Percentiles rank a stretch among this genome's conserved stretches.
phyloP scores from a whole-genome alignment of 371 early-diverging fungal species.

The Mortierella polycephala region DNA sequence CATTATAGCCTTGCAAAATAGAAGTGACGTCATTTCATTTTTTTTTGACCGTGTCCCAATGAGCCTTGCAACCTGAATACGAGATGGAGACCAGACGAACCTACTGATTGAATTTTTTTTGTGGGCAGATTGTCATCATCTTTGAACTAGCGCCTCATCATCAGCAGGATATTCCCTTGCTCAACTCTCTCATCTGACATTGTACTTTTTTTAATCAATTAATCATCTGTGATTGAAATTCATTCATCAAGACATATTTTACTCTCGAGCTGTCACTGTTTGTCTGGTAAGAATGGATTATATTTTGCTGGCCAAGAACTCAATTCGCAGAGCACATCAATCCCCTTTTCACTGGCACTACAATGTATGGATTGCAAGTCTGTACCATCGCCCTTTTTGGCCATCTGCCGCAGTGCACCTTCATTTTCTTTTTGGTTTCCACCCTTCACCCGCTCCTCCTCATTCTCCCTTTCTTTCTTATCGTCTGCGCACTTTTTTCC shows the following conservation, averaged over 20 bases:
- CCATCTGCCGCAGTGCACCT: conserved; percentile 1
- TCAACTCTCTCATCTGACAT: background rate
- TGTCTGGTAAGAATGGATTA: conserved; percentile 15
- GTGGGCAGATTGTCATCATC: conserved; percentile 1
- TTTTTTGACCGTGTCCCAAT: background rate
- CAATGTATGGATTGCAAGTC: too few species aligned
- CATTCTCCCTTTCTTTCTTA: conserved; percentile 1
- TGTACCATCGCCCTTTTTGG: background rate
- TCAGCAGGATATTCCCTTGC: conserved; percentile 4
- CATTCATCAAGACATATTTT: background rate
- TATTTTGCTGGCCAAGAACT: background rate
- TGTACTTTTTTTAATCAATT: conserved; percentile 6
- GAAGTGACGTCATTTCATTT: background rate
- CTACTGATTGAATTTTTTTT: too few species aligned
- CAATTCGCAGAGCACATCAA: background rate
- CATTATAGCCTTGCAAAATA: background rate
- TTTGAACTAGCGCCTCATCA: conserved; percentile 5
- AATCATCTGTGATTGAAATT: conserved; percentile 5
- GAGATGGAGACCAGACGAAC: background rate
- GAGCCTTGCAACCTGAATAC: too few species aligned
- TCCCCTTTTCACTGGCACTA: too few species aligned
- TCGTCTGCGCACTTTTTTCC: conserved; percentile 21
- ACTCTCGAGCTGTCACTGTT: background rate
- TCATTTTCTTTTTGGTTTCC: background rate
- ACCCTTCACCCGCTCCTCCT: background rate